Percentiles rank a stretch among this genome's conserved stretches.
phyloP scores from a whole-genome alignment of 2,329 filamentous ascomycete species.

The Botrytis deweyae region DNA sequence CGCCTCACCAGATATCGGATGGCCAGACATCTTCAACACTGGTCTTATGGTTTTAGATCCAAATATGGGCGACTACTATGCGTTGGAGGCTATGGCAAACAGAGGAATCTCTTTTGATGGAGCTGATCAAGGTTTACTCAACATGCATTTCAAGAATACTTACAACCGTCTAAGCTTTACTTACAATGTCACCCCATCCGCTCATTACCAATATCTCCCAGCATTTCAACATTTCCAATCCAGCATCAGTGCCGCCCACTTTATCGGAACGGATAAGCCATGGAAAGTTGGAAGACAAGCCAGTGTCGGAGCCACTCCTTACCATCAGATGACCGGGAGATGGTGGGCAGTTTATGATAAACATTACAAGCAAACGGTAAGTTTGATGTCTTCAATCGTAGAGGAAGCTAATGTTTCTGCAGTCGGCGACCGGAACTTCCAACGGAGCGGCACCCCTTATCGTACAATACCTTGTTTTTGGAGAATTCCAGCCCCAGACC shows the following conservation, averaged over 20 bases:
- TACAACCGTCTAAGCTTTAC: slow-evolving; percentile 90
- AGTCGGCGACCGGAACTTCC: slow-evolving; percentile 32
- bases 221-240: slow-evolving; percentile 92
- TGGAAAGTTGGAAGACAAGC: slow-evolving; percentile 68
- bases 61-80: slow-evolving; percentile 83
- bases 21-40: slow-evolving; percentile 98
- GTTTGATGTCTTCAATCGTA: slow-evolving; percentile 19
- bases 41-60: slow-evolving; percentile 91
- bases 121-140: slow-evolving; percentile 91
- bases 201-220: slow-evolving; percentile 95
- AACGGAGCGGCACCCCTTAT: slow-evolving; percentile 30
- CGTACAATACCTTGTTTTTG: slow-evolving; percentile 40
- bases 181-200: slow-evolving; percentile 96
- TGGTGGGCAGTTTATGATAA: slow-evolving; percentile 97
- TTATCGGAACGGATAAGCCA: slow-evolving; percentile 88
- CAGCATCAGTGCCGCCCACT: slow-evolving; percentile 87
- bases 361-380: slow-evolving; percentile 66
- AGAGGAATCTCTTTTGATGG: slow-evolving; percentile 93
- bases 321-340: slow-evolving; percentile 77
- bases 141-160: slow-evolving; percentile 83
- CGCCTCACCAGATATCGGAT: slow-evolving; percentile 90
- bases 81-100: slow-evolving; percentile 78
- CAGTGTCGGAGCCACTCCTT: slow-evolving; percentile 59
- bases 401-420: slow-evolving; percentile 21
- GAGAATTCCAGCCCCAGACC: slow-evolving; percentile 36